Evolutionary conservation across 345 rosid species (phyloP).

Genomic region (Conringia planisiliqua): DNA sequence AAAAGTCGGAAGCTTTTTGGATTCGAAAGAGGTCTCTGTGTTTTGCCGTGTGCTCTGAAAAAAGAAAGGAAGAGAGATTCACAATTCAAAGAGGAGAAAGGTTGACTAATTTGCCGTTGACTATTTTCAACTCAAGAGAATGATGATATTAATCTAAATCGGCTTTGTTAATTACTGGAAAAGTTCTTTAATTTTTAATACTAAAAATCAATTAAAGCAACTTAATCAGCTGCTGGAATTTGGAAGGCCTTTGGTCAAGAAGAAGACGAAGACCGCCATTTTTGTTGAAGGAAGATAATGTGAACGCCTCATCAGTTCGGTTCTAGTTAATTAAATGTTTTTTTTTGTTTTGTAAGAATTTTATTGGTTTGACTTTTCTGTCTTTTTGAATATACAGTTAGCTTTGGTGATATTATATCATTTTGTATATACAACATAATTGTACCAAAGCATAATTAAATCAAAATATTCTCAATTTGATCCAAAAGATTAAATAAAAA

Average conservation of each 20-base stretch:
- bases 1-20: background rate
- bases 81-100: slow-evolving; percentile 1
- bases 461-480: background rate
- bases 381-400: background rate
- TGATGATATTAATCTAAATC: background rate
- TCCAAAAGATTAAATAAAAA: background rate
- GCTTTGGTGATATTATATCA: background rate
- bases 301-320: background rate
- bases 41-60: background rate
- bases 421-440: too few species aligned
- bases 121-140: slow-evolving; percentile 19
- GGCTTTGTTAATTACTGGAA: background rate
- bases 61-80: slow-evolving; percentile 5
- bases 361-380: background rate
- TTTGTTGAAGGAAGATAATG: slow-evolving; percentile 2
- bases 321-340: background rate
- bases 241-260: slow-evolving; percentile 9
- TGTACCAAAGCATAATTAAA: background rate
- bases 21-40: background rate
- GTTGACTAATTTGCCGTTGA: slow-evolving; percentile 25
- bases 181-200: background rate
- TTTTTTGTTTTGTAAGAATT: background rate
- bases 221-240: background rate
- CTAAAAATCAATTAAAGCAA: background rate
- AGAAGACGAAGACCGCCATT: background rate